Conservation (phyloP, 495 filamentous ascomycete genomes). For the Trichodelitschia bisporula region DNA sequence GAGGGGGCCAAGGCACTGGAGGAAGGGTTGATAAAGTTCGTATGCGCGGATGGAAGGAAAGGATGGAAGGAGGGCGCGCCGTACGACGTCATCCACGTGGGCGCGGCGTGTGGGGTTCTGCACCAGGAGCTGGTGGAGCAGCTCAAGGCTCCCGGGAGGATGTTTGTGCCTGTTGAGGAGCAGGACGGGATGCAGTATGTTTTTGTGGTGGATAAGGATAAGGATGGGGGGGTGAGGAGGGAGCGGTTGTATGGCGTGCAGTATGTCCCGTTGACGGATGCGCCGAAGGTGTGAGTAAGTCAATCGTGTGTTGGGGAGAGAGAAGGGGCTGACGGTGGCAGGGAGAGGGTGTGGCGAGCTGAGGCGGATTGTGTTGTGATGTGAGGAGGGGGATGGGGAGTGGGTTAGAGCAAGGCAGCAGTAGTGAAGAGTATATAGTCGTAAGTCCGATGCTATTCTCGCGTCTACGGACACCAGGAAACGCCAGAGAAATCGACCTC, state of each 20-base stretch:
- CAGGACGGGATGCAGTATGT: constrained; percentile 40
- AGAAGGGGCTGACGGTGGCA: no score
- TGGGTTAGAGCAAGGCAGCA: no score
- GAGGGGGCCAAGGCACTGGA: constrained; percentile 38
- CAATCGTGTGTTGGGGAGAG: no score
- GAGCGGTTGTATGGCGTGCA: constrained; percentile 59
- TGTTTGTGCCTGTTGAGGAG: constrained; percentile 45
- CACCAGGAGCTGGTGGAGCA: constrained; percentile 56
- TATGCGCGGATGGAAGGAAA: constrained; percentile 58
- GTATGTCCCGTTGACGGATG: constrained; percentile 89
- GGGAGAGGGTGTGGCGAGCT: no score
- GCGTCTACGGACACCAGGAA: no score
- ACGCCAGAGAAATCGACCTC: no score
- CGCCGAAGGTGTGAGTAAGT: no score
- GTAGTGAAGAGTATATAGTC: no score
- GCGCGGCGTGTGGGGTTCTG: constrained; percentile 55
- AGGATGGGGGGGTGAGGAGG: constrained; percentile 45
- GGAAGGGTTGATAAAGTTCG: constrained; percentile 38
- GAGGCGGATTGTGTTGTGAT: no score
- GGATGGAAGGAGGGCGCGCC: constrained; percentile 34
- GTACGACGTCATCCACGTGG: constrained; percentile 89
- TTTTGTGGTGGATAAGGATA: constrained; percentile 75
- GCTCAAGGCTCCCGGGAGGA: constrained; percentile 43
- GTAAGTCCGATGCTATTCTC: no score
- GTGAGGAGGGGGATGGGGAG: no score